Percentiles rank a stretch among this genome's conserved stretches.
Conservation (phyloP, 2,329 filamentous ascomycete species). For the Scedosporium minutisporum region DNA sequence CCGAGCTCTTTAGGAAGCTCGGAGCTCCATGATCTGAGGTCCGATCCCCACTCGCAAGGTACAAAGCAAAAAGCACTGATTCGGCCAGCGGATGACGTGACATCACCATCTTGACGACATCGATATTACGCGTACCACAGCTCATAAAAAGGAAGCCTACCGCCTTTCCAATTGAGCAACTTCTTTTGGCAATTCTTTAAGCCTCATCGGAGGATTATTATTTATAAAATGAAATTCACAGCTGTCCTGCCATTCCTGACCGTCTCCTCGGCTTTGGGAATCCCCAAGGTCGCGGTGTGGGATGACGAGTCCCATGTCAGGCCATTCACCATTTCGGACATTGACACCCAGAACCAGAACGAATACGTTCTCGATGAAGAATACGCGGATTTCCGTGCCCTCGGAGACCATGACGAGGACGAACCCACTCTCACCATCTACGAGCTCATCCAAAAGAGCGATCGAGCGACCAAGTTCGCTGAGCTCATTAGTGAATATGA, state of each 20-base stretch:
- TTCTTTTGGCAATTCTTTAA: neutral
- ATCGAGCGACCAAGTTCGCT: conserved; percentile 68
- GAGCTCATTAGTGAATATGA: conserved; percentile 57
- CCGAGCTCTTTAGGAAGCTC: neutral
- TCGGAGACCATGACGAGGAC: conserved; percentile 14
- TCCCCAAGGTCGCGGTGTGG: neutral
- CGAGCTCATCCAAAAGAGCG: conserved; percentile 64
- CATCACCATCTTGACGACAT: neutral
- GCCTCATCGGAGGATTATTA: neutral
- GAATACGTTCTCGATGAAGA: neutral
- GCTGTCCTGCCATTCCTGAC: neutral
- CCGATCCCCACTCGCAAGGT: neutral
- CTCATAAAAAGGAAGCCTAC: neutral
- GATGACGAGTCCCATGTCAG: neutral
- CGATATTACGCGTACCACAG: neutral
- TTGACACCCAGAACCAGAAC: neutral
- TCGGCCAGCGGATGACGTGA: neutral
- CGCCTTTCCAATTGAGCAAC: neutral
- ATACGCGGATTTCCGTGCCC: neutral
- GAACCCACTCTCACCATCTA: conserved; percentile 65
- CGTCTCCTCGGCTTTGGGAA: neutral
- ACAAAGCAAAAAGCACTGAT: neutral
- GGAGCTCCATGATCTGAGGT: neutral
- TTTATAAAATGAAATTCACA: neutral
- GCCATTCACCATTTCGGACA: neutral